phyloP scores from a whole-genome alignment of 805 yeast species.

The Peterozyma xylosa region DNA sequence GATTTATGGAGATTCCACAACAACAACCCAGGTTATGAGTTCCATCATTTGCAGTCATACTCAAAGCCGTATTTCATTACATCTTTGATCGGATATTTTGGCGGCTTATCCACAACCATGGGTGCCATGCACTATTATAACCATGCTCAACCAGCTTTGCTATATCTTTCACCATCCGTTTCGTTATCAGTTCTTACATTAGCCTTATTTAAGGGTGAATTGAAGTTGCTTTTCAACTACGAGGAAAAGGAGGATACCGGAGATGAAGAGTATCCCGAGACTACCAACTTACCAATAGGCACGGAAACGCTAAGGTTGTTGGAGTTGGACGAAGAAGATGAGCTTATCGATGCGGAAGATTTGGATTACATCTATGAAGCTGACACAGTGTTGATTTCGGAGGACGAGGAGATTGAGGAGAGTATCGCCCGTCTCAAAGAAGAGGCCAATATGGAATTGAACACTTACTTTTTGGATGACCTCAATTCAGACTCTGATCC shows the following conservation, averaged over 20 bases:
- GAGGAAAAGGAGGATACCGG: constrained; percentile 17
- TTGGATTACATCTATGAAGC: constrained; percentile 11
- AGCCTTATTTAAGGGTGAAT: constrained; percentile 34
- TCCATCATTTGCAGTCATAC: constrained; percentile 30
- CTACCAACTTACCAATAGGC: constrained; percentile 14
- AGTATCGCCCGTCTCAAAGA: background rate
- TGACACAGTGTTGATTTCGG: constrained; percentile 5
- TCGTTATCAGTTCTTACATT: constrained; percentile 22
- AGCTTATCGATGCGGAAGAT: constrained; percentile 14
- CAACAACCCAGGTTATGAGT: constrained; percentile 21
- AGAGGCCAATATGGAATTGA: background rate
- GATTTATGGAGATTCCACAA: constrained; percentile 38
- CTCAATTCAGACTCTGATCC: background rate
- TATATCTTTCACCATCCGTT: constrained; percentile 51
- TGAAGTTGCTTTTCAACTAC: constrained; percentile 30
- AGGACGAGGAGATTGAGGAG: constrained; percentile 1
- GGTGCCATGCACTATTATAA: constrained; percentile 27
- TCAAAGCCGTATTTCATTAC: constrained; percentile 38
- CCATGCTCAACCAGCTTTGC: constrained; percentile 60
- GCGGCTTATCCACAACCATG: constrained; percentile 38
- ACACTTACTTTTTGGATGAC: background rate
- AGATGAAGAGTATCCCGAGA: constrained; percentile 16
- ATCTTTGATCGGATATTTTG: constrained; percentile 37
- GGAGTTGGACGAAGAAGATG: constrained; percentile 9
- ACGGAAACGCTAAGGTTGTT: constrained; percentile 9